These are phyloP conservation scores for Sarcocystis neurona DNA, from an alignment of 169 alveolate genomes.

Conservation along the genomic window DNA sequence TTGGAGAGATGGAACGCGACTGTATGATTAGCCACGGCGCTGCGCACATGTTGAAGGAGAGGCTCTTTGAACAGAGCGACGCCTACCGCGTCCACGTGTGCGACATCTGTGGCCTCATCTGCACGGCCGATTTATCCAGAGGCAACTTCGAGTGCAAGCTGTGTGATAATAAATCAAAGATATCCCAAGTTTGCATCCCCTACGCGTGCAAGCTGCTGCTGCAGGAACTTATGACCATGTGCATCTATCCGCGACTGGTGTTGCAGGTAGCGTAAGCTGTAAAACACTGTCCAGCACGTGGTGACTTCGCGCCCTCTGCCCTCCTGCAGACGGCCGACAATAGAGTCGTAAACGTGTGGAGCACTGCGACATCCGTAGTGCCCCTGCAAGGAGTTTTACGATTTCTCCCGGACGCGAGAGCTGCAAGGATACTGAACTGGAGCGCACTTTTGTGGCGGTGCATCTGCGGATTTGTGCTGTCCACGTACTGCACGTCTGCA, in stretches of 20 bases:
- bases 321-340: too few relatives aligned
- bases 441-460: too few relatives aligned
- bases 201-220: constrained; percentile 97
- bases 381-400: too few relatives aligned
- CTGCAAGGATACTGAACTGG: too few relatives aligned
- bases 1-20: constrained; percentile 99
- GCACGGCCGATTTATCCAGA: constrained; percentile 92
- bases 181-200: constrained; percentile 95
- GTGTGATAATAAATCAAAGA: constrained; percentile 60
- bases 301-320: too few relatives aligned
- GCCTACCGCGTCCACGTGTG: constrained; percentile 99
- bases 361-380: too few relatives aligned
- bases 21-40: constrained; percentile 99
- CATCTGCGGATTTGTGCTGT: too few relatives aligned
- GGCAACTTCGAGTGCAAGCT: constrained; percentile 72
- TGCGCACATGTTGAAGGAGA: constrained; percentile 98
- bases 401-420: too few relatives aligned
- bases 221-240: constrained; percentile 98
- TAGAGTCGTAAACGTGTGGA: too few relatives aligned
- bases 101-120: constrained; percentile 94
- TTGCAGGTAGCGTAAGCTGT: constrained; percentile 66
- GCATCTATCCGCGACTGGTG: constrained; percentile 94
- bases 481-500: too few relatives aligned
- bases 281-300: too few relatives aligned
- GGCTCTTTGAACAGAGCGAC: constrained; percentile 98